Conservation (phyloP, 1,139 yeast genomes). For the Zhuliangozyma blackwelliae region DNA sequence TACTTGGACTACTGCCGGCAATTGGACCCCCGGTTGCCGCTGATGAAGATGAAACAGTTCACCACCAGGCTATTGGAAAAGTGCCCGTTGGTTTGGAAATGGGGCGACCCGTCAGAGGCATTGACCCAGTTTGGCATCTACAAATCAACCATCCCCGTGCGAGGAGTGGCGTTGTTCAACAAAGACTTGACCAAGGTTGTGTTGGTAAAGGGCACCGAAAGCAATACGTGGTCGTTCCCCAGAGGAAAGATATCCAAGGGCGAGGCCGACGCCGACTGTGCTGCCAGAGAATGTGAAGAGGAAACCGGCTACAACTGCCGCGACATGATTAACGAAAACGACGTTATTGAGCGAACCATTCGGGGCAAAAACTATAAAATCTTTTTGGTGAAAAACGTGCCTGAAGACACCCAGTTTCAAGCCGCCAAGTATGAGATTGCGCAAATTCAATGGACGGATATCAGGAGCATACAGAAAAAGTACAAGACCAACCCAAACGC, state of each 20-base stretch:
- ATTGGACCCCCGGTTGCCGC: slow-evolving; percentile 72
- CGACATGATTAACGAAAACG: slow-evolving; percentile 61
- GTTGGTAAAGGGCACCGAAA: slow-evolving; percentile 81
- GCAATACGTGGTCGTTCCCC: slow-evolving; percentile 92
- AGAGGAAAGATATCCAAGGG: slow-evolving; percentile 94
- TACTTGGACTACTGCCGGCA: slow-evolving; percentile 81
- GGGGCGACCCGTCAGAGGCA: slow-evolving; percentile 78
- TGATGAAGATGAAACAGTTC: slow-evolving; percentile 76
- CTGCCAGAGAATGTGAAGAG: slow-evolving; percentile 89
- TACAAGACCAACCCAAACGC: slow-evolving; percentile 40
- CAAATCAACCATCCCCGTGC: slow-evolving; percentile 87
- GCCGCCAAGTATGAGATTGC: slow-evolving; percentile 91
- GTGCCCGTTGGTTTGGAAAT: slow-evolving; percentile 84
- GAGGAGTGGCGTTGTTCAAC: slow-evolving; percentile 91
- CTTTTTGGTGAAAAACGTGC: slow-evolving; percentile 72
- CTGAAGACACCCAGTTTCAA: slow-evolving; percentile 67
- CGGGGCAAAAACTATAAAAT: slow-evolving; percentile 84
- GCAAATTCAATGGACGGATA: slow-evolving; percentile 44
- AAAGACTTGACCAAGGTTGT: slow-evolving; percentile 64
- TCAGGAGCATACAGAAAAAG: slow-evolving; percentile 32
- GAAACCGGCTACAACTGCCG: slow-evolving; percentile 92
- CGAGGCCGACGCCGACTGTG: slow-evolving; percentile 88
- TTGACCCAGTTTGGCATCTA: slow-evolving; percentile 74
- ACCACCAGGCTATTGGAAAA: slow-evolving; percentile 66
- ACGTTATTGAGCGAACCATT: slow-evolving; percentile 76